Evolutionary conservation across 1,284 basidiomycete species (phyloP).

Genomic region (Trametes hirsuta): DNA sequence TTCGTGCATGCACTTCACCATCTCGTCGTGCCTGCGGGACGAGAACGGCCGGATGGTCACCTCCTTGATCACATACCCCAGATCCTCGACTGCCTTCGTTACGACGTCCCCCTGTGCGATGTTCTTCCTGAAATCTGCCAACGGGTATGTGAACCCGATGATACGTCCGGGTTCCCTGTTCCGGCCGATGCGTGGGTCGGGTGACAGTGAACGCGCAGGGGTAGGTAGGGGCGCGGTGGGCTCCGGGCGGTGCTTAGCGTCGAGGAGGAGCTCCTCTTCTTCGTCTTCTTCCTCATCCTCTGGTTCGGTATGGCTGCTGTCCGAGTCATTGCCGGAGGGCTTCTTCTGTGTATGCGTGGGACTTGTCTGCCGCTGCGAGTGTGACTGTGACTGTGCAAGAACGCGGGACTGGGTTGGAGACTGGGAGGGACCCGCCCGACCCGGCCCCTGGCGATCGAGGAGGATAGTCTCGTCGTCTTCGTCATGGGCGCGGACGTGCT

Average conservation of each 20-base stretch:
- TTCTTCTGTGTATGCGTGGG: conserved; percentile 13
- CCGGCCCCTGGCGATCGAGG: conserved; percentile 46
- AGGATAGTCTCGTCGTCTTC: conserved; percentile 68
- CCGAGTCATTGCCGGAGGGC: conserved; percentile 31
- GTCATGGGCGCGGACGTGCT: conserved; percentile 60
- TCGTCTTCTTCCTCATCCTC: conserved; percentile 27
- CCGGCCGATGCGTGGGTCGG: conserved; percentile 44
- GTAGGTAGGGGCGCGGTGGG: conserved; percentile 21
- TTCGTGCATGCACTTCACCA: conserved; percentile 72
- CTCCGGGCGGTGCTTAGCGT: conserved; percentile 28
- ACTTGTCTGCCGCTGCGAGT: conserved; percentile 13
- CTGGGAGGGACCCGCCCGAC: conserved; percentile 25
- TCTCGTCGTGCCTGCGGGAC: conserved; percentile 61
- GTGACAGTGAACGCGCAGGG: conserved; percentile 54
- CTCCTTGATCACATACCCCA: conserved; percentile 71
- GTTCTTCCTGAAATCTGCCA: conserved; percentile 77
- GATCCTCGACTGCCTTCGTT: conserved; percentile 80
- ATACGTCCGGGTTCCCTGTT: conserved; percentile 56
- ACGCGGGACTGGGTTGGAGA: conserved; percentile 11
- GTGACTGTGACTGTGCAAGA: conserved; percentile 2
- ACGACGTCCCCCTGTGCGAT: conserved; percentile 76
- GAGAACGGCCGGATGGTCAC: conserved; percentile 74
- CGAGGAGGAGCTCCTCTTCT: conserved; percentile 36
- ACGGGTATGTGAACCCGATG: conserved; percentile 72
- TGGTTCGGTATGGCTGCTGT: conserved; percentile 30